Base-by-base conservation (phyloP, 2,329 filamentous ascomycete genomes). In the Botryotinia narcissicola region DNA sequence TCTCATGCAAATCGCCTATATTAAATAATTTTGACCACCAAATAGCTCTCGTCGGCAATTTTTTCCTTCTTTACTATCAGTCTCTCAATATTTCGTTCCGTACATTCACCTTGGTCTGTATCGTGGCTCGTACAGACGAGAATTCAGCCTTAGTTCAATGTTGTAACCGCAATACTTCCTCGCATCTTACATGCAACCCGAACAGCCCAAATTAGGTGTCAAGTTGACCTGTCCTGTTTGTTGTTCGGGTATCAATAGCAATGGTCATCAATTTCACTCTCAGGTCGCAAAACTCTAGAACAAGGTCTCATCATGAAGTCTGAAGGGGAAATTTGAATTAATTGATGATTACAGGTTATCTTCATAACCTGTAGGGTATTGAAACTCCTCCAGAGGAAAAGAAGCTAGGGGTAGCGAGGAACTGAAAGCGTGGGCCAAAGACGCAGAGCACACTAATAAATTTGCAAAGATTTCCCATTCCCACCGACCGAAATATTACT, bases 401-500 rank as follows among this genome's bases (percentile, higher is more conserved):
- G 16, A 22, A 42, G 8, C 16, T n/a, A 22, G 9, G 29, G 48
- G 14, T 4, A 42, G 35, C 20, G n/a, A 40, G 29, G 25, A 42
- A n/a, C 5, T 35, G 6, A n/a, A 54, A 54, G 44, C 16, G 8
- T 37, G 32, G 16, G 22, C n/a, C 46, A 29, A n/a, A 16, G 37
- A 37, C 3, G 12, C 1, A 14, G 25, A 37, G 54, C 5, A 25
- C 42, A 71, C 63, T 42, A 71, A 64, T 61, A 71, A 29, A 71
- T 71, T 32, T 71, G 69, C 42, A 71, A 51, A 40, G 57, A 20
- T 32, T 71, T 71, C 32, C 69, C 69, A 61, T 71, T 64, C 42
- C 69, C 59, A n/a, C 69, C 69, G 29, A 71, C 42, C 32, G 42
- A 61, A 40, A 71, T 71, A 42, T 71, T 71, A 40, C 69, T 71